These are phyloP conservation scores for Phaffia rhodozyma DNA, from an alignment of 1,284 basidiomycete species.

Conservation along the genomic window DNA sequence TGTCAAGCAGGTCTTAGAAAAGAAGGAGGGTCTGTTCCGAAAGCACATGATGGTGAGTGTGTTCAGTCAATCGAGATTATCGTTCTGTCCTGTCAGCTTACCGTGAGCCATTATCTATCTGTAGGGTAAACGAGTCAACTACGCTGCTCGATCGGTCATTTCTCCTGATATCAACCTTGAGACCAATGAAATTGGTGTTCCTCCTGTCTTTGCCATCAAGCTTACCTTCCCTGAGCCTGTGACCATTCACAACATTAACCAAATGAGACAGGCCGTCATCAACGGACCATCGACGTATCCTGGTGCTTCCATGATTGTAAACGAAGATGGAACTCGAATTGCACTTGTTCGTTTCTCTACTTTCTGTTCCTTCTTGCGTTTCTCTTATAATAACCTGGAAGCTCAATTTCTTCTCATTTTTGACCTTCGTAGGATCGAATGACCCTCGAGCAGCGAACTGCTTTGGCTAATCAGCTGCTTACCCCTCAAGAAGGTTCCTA, in stretches of 20 bases:
- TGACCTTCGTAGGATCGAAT: constrained; percentile 55
- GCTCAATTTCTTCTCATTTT: constrained; percentile 2
- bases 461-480: constrained; percentile 91
- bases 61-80: background rate
- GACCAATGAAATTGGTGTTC: constrained; percentile 96
- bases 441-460: constrained; percentile 74
- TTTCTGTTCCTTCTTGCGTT: background rate
- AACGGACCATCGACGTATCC: constrained; percentile 83
- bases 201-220: constrained; percentile 93
- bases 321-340: constrained; percentile 80
- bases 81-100: constrained; percentile 6
- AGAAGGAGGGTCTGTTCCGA: constrained; percentile 97
- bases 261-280: constrained; percentile 82
- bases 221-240: constrained; percentile 97
- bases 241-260: constrained; percentile 78
- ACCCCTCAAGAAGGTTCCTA: constrained; percentile 66
- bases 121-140: constrained; percentile 98
- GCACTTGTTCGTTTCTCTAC: constrained; percentile 49
- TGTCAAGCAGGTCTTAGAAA: constrained; percentile 93
- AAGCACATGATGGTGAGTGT: constrained; percentile 93
- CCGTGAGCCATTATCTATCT: constrained; percentile 3
- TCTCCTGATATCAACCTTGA: constrained; percentile 99
- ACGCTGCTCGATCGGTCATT: constrained; percentile 97
- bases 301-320: constrained; percentile 87
- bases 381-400: background rate